phyloP scores from a whole-genome alignment of 805 yeast genomes.

The Candida sanyiensis region DNA sequence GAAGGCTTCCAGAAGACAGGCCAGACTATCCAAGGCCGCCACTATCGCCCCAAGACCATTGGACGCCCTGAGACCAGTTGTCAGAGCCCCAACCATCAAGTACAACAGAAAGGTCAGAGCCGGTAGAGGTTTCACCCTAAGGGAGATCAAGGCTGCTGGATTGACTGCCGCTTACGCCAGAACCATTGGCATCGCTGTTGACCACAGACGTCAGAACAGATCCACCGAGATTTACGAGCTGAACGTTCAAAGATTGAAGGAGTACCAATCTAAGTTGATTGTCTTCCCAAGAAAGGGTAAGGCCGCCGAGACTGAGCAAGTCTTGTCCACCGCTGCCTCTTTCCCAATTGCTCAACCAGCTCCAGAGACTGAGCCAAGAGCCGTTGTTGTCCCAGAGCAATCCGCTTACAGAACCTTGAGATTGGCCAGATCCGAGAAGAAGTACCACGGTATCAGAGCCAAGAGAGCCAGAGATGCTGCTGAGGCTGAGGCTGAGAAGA shows the following conservation, averaged over 20 bases:
- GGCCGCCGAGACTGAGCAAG: conserved; percentile 76
- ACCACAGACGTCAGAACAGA: conserved; percentile 99
- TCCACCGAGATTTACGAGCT: conserved; percentile 90
- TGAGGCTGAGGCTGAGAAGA: conserved; percentile 99
- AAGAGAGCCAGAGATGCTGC: conserved; percentile 94
- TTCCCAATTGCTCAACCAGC: conserved; percentile 89
- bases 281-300: conserved; percentile 91
- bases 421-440: conserved; percentile 87
- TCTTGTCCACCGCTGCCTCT: conserved; percentile 62
- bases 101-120: conserved; percentile 99
- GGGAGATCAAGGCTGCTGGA: conserved; percentile 98
- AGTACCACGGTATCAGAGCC: conserved; percentile 87
- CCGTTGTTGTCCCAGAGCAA: conserved; percentile 63
- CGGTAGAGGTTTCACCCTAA: conserved; percentile 98
- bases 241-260: conserved; percentile 94
- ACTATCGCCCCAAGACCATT: conserved; percentile 95
- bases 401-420: conserved; percentile 92
- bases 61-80: conserved; percentile 94
- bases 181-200: conserved; percentile 97
- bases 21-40: conserved; percentile 93
- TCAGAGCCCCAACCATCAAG: conserved; percentile 97
- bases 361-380: conserved; percentile 76
- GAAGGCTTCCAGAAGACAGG: conserved; percentile 93
- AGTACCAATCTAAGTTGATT: conserved; percentile 92
- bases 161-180: conserved; percentile 91